Conservation (phyloP, 371 early-diverging fungal species). For the Mortierella sp. region DNA sequence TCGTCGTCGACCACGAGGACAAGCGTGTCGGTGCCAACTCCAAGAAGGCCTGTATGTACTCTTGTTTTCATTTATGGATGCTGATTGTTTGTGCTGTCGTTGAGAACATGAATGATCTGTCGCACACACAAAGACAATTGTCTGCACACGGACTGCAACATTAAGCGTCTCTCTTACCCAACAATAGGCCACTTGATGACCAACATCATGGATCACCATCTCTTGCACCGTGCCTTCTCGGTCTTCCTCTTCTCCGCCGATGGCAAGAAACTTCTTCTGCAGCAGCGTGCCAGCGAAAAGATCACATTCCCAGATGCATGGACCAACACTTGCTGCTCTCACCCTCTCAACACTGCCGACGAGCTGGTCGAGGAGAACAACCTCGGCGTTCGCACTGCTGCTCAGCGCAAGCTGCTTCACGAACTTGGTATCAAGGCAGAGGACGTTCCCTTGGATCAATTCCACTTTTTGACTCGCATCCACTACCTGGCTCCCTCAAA, state of each 20-base stretch:
- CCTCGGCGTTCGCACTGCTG: constrained; percentile 81
- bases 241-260: constrained; percentile 92
- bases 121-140: too few relatives aligned
- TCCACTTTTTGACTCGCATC: constrained; percentile 92
- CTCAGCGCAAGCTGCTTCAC: constrained; percentile 93
- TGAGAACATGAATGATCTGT: not conserved
- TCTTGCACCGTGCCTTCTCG: constrained; percentile 96
- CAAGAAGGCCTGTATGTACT: constrained; percentile 89
- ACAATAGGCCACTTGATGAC: constrained; percentile 88
- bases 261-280: constrained; percentile 82
- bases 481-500: constrained; percentile 95
- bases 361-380: constrained; percentile 88
- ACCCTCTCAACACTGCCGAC: constrained; percentile 85
- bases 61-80: too few relatives aligned
- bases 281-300: constrained; percentile 95
- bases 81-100: too few relatives aligned
- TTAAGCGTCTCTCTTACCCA: not conserved
- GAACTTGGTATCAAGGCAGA: constrained; percentile 91
- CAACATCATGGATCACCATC: constrained; percentile 80
- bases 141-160: too few relatives aligned
- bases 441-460: constrained; percentile 82
- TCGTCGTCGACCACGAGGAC: constrained; percentile 91
- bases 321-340: constrained; percentile 98
- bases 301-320: constrained; percentile 97
- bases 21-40: constrained; percentile 83